These are phyloP conservation scores for Starmerella asiatica DNA, from an alignment of 805 yeast species.

Conservation along the genomic window DNA sequence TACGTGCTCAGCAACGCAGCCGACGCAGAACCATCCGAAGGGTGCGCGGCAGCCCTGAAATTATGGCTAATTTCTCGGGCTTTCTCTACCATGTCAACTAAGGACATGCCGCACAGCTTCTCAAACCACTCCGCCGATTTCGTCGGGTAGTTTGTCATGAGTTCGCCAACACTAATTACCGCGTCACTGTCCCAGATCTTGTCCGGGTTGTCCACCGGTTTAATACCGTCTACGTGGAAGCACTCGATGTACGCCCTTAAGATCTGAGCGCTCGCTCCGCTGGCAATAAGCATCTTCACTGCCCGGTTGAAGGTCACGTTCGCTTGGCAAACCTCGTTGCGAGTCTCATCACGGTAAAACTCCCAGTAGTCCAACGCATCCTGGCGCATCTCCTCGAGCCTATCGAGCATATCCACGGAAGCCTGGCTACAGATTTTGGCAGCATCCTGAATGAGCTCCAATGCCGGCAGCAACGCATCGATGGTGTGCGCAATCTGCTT, in stretches of 20 bases:
- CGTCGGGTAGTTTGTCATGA: not conserved
- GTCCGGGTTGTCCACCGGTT: not conserved
- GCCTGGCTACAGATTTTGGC: not conserved
- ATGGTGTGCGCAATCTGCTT: not conserved
- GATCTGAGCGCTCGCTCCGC: not conserved
- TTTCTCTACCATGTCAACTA: not conserved
- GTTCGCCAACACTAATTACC: not conserved
- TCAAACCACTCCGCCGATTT: not conserved
- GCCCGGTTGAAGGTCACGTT: not conserved
- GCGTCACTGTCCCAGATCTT: not conserved
- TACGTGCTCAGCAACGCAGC: not conserved
- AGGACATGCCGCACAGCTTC: not conserved
- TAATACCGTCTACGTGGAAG: not conserved
- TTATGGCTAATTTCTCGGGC: not conserved
- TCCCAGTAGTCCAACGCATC: not conserved
- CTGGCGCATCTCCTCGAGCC: not conserved
- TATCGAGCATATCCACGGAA: not conserved
- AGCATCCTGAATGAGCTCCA: not conserved
- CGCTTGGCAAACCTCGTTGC: not conserved
- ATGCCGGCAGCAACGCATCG: not conserved
- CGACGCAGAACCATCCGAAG: not conserved
- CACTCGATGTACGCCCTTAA: not conserved
- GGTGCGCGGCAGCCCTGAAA: not conserved
- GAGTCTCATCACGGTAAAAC: not conserved
- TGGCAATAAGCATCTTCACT: not conserved